Conservation (phyloP, 1,284 basidiomycete genomes). For the Cutaneotrichosporon spelunceum region DNA sequence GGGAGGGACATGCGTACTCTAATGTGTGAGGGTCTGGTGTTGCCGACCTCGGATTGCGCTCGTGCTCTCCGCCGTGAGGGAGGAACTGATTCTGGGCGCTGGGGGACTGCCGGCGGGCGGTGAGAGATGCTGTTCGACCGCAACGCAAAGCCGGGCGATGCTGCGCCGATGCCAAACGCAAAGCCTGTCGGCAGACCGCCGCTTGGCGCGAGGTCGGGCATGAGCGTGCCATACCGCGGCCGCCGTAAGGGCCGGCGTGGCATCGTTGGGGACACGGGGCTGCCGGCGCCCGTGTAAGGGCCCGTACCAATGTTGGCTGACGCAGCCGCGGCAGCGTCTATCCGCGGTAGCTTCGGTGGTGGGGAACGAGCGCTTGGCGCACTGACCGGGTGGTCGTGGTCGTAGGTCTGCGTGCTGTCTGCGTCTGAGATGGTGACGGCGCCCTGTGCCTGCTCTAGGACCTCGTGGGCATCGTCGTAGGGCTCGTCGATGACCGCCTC, state of each 20-base stretch:
- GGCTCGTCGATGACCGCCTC: constrained; percentile 24
- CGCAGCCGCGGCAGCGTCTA: not conserved
- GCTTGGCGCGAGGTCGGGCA: constrained; percentile 43
- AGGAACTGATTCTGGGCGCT: not conserved
- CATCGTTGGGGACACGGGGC: constrained; percentile 31
- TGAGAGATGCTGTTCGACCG: constrained; percentile 31
- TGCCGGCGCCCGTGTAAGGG: constrained; percentile 9
- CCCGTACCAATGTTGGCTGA: constrained; percentile 6
- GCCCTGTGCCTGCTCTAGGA: constrained; percentile 29
- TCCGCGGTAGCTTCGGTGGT: not conserved
- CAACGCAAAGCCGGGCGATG: constrained; percentile 51
- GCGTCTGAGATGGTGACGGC: constrained; percentile 23
- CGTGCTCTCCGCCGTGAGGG: not conserved
- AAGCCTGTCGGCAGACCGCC: constrained; percentile 45
- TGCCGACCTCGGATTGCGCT: not conserved
- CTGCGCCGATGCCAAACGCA: constrained; percentile 50
- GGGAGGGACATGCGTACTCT: constrained; percentile 2
- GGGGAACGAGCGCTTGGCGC: constrained; percentile 5
- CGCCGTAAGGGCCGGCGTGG: constrained; percentile 16
- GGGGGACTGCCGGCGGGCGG: constrained; percentile 14
- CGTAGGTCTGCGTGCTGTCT: constrained; percentile 9
- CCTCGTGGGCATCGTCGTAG: constrained; percentile 26
- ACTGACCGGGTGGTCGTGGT: constrained; percentile 7
- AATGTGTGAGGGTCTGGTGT: not conserved
- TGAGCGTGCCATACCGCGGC: constrained; percentile 46